Conservation (phyloP, 2,329 filamentous ascomycete genomes). For the Phymatotrichopsis omnivora region DNA sequence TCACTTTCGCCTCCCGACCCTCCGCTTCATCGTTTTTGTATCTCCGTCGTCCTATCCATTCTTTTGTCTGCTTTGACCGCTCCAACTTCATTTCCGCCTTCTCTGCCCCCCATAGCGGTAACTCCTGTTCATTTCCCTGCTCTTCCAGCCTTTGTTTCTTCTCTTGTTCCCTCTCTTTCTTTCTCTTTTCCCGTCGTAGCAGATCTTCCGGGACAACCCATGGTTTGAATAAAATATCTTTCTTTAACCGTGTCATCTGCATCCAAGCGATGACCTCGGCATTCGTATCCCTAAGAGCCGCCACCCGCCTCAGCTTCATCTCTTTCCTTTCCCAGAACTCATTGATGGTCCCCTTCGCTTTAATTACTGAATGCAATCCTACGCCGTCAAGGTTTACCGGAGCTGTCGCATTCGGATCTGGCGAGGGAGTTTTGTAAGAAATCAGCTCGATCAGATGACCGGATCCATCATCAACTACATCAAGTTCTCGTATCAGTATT, state of each 20-base stretch:
- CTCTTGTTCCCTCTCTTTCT: constrained; percentile 6
- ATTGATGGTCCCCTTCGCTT: constrained; percentile 20
- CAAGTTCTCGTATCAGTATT: constrained; percentile 38
- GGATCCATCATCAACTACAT: constrained; percentile 56
- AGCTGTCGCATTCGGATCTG: neutral
- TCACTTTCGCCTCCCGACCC: constrained; percentile 31
- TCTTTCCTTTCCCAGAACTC: constrained; percentile 23
- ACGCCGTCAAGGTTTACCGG: constrained; percentile 8
- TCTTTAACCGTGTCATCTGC: constrained; percentile 43
- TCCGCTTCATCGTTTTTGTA: constrained; percentile 21
- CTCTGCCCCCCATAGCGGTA: constrained; percentile 9
- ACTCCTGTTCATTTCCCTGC: constrained; percentile 4
- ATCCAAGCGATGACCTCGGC: constrained; percentile 52
- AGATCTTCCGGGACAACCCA: constrained; percentile 39
- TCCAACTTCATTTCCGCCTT: constrained; percentile 13
- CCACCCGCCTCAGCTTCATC: constrained; percentile 36
- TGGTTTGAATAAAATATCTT: constrained; percentile 42
- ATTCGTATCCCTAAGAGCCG: constrained; percentile 43
- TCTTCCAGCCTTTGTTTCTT: constrained; percentile 4
- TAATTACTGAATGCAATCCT: constrained; percentile 15
- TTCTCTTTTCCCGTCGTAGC: constrained; percentile 9
- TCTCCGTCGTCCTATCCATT: constrained; percentile 29
- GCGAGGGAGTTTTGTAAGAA: constrained; percentile 10
- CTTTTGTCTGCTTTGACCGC: constrained; percentile 29
- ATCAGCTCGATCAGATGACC: constrained; percentile 46